A percentile compares a stretch with the other conserved stretches of the same genome.
phyloP scores from a whole-genome alignment of 305 asterid species.

The Plantago coronopus region DNA sequence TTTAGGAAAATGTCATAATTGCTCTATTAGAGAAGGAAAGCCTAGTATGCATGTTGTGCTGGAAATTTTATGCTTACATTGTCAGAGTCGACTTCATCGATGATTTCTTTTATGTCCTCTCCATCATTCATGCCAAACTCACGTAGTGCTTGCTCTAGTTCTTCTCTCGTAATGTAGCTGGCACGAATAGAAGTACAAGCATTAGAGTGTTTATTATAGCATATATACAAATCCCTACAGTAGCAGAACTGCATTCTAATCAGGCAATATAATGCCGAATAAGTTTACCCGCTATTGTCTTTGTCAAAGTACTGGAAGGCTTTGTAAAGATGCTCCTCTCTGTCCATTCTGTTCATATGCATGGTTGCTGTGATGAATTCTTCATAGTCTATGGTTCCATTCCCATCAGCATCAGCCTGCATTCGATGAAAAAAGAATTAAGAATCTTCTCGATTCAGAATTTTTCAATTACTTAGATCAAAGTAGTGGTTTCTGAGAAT shows the following conservation, averaged over 20 bases:
- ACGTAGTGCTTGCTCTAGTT: conserved; percentile 79
- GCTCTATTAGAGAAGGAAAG: background rate
- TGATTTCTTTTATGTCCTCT: conserved; percentile 74
- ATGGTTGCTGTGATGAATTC: conserved; percentile 96
- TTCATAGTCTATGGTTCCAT: conserved; percentile 90
- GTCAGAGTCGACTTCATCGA: conserved; percentile 67
- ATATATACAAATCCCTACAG: background rate
- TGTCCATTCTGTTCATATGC: conserved; percentile 91
- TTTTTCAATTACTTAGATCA: background rate
- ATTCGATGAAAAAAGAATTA: conserved; percentile 2
- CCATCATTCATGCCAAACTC: conserved; percentile 86
- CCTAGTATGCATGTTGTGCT: background rate
- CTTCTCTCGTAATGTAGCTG: conserved; percentile 83
- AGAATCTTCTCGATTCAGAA: background rate
- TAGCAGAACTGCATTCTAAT: background rate
- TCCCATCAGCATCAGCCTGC: conserved; percentile 97
- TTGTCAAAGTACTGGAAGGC: conserved; percentile 96
- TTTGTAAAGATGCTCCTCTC: conserved; percentile 90
- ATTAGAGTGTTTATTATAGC: background rate
- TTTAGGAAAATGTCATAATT: too few species aligned
- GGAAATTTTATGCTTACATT: conserved; percentile 37
- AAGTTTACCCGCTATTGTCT: conserved; percentile 76
- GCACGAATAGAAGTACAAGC: background rate
- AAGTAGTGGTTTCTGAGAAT: conserved; percentile 17
- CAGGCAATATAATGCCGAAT: background rate